Evolutionary conservation across 2,329 filamentous ascomycete genomes (phyloP), one percentile per base, ranked within the genome.

Genomic region (Fusarium azukiicola): DNA sequence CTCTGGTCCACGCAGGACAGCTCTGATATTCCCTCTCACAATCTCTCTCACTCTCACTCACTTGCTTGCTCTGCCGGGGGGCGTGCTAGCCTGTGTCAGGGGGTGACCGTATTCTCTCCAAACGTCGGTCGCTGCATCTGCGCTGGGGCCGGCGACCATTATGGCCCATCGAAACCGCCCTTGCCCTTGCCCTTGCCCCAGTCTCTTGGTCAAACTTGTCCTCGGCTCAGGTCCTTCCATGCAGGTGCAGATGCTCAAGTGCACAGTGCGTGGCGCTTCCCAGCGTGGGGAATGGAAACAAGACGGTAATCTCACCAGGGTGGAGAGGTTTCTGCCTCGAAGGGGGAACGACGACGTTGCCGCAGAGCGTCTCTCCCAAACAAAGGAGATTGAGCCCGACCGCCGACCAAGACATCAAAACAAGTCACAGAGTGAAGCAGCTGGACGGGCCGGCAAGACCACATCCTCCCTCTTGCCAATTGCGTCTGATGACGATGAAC

Each of bases 271-370:
- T 80, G 79, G 80, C 78, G 75, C 47, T 70, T 67, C 61, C 44
- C 61, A 76, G 67, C 79, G 80, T 83, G 81, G 81, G 81, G 81
- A 83, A 83, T 83, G 81, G 81, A 81, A 83, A 83, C 81, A 83
- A 83, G 76, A 83, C 81, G 76, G 76, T 81, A 83, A 83, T 83
- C 81, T 83, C 80, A 74, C 23, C 71, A 79, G 46, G 36, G 75
- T 78, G 78, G 72, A 71, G 58, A 73, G 77, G 27, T 32, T 69
- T 36, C 47, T 61, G 38, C 56, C 56, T 61, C 75, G 64, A 74
- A 66, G 56, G 27, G 27, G 27, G 27, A 32, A 32, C 27, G 27
- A 32, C 27, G 76, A 69, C 32, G 71, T 63, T 58, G 36, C 44
- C 68, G 69, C 64, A 71, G 50, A 75, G 58, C 67, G 71, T 52